These are phyloP conservation scores for Phytophthora melonis DNA, from an alignment of 352 stramenopile species.

Conservation along the genomic window DNA sequence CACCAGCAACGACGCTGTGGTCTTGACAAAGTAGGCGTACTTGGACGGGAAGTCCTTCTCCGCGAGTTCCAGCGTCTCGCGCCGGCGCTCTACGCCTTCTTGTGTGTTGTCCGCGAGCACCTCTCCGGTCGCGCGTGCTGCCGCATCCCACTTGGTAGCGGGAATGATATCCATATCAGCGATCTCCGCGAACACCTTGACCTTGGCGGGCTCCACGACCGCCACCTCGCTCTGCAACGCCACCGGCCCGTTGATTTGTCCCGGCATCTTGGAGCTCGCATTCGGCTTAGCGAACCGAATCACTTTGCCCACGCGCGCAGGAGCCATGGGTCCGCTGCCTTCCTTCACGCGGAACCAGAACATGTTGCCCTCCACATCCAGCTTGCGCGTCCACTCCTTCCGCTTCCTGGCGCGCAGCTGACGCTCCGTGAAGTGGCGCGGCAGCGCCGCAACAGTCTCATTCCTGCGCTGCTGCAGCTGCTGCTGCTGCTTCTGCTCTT, in stretches of 20 bases:
- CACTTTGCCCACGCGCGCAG: conserved; percentile 41
- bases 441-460: background rate
- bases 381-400: conserved; percentile 65
- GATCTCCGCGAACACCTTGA: conserved; percentile 46
- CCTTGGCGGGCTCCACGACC: conserved; percentile 38
- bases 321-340: conserved; percentile 9
- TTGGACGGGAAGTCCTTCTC: conserved; percentile 59
- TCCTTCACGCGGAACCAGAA: conserved; percentile 63
- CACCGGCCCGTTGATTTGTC: conserved; percentile 27
- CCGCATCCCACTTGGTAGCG: conserved; percentile 46
- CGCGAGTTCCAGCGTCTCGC: conserved; percentile 40
- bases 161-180: conserved; percentile 51
- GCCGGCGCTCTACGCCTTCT: conserved; percentile 41
- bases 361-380: conserved; percentile 64
- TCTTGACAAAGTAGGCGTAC: conserved; percentile 60
- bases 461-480: conserved; percentile 12
- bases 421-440: conserved; percentile 37
- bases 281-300: conserved; percentile 40
- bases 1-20: conserved; percentile 44
- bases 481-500: conserved; percentile 13
- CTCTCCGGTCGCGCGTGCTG: conserved; percentile 40
- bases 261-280: conserved; percentile 40
- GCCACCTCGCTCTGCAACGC: conserved; percentile 41
- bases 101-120: conserved; percentile 39
- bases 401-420: conserved; percentile 53